Evolutionary conservation across 768 basidiomycete species (phyloP).

Genomic region (Suillus subaureus): DNA sequence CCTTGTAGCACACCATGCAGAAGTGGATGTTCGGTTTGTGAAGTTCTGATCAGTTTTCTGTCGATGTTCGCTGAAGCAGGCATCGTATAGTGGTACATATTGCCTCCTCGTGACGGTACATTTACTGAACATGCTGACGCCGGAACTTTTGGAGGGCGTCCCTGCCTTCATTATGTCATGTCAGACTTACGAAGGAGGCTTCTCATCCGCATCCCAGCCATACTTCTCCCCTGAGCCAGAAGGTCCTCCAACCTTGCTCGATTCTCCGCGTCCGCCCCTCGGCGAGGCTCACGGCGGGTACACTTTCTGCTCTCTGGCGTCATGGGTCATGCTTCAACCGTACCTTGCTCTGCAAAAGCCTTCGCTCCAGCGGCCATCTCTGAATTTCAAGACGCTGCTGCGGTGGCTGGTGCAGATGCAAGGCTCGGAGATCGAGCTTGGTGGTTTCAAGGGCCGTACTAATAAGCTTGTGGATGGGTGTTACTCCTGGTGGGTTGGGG

Average conservation of each 20-base stretch:
- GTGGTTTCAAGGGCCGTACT: slow-evolving; percentile 90
- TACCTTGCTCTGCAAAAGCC: slow-evolving; percentile 37
- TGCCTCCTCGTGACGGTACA: slow-evolving; percentile 85
- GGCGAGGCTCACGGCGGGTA: slow-evolving; percentile 99
- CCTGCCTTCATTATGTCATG: slow-evolving; percentile 83
- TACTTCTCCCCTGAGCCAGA: slow-evolving; percentile 45
- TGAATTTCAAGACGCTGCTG: slow-evolving; percentile 63
- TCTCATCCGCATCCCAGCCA: slow-evolving; percentile 78
- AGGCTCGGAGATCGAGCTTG: slow-evolving; percentile 77
- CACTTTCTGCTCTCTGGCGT: slow-evolving; percentile 89
- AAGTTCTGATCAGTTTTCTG: not conserved
- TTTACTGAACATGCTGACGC: slow-evolving; percentile 84
- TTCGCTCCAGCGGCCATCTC: slow-evolving; percentile 30
- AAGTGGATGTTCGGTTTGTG: slow-evolving; percentile 89
- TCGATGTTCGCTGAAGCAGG: not conserved
- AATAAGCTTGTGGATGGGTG: slow-evolving; percentile 99
- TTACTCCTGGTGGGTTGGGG: slow-evolving; percentile 99
- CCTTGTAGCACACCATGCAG: slow-evolving; percentile 81
- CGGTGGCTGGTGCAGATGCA: slow-evolving; percentile 90
- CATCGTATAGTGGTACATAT: slow-evolving; percentile 76
- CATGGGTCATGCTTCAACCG: slow-evolving; percentile 77
- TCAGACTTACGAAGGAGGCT: slow-evolving; percentile 98
- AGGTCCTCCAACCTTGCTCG: slow-evolving; percentile 33
- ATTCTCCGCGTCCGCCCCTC: slow-evolving; percentile 66
- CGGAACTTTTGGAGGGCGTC: slow-evolving; percentile 78